Conservation (phyloP, 441 rosid species). For the Jatropha podagrica region DNA sequence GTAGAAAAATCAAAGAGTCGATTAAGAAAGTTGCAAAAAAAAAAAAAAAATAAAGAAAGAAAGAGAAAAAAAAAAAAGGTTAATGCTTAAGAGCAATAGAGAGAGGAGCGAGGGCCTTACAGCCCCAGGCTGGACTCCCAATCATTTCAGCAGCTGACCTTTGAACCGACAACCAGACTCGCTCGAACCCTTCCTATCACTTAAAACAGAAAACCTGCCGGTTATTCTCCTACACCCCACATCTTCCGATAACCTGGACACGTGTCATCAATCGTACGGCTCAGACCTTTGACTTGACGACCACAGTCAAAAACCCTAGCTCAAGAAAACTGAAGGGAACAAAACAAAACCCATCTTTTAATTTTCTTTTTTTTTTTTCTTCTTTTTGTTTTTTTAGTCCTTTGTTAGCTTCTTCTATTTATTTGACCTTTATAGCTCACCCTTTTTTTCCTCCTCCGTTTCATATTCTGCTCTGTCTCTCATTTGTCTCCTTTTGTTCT, state of each 20-base stretch:
- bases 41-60: no score
- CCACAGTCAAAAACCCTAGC: constrained; percentile 46
- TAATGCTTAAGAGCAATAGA: no score
- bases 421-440: constrained; percentile 40
- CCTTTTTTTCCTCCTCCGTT: constrained; percentile 23
- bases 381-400: neutral
- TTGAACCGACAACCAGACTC: constrained; percentile 45
- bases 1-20: neutral
- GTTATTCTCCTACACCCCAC: constrained; percentile 50
- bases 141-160: constrained; percentile 64
- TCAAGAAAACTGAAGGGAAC: neutral
- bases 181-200: neutral
- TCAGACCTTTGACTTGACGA: constrained; percentile 47
- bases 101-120: neutral
- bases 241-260: constrained; percentile 14
- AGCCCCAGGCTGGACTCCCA: constrained; percentile 41
- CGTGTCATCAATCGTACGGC: constrained; percentile 56
- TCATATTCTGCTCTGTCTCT: constrained; percentile 36
- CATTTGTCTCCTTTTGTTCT: constrained; percentile 26
- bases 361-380: neutral
- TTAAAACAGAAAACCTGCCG: constrained; percentile 47
- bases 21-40: no score
- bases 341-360: constrained; percentile 3
- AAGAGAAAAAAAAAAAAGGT: no score
- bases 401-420: constrained; percentile 15